Percentiles rank a stretch among this genome's conserved stretches.
These are phyloP conservation scores for Psilocybe mexicana DNA, from an alignment of 1,284 basidiomycete species.

Conservation along the genomic window DNA sequence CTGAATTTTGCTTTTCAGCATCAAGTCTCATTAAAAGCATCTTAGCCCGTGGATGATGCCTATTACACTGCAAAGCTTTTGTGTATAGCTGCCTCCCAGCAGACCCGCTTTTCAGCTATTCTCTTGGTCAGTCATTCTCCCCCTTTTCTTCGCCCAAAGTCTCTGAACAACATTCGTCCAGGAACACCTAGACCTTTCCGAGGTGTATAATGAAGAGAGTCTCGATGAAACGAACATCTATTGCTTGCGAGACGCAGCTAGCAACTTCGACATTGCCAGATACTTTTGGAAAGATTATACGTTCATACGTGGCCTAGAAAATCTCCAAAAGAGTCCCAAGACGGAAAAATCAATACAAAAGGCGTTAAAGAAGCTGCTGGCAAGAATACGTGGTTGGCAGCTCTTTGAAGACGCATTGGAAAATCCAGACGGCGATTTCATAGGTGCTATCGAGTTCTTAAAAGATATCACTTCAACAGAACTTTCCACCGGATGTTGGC, in stretches of 20 bases:
- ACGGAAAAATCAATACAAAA: slow-evolving; percentile 42
- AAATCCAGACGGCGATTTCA: slow-evolving; percentile 53
- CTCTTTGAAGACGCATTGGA: slow-evolving; percentile 59
- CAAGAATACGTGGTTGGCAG: slow-evolving; percentile 60
- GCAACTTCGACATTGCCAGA: slow-evolving; percentile 63
- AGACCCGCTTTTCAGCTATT: slow-evolving; percentile 51
- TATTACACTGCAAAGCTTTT: slow-evolving; percentile 61
- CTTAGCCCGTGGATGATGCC: slow-evolving; percentile 53
- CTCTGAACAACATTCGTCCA: slow-evolving; percentile 25
- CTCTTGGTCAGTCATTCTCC: slow-evolving; percentile 35
- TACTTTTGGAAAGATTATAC: slow-evolving; percentile 37
- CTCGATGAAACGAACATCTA: slow-evolving; percentile 57
- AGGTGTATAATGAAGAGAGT: slow-evolving; percentile 52
- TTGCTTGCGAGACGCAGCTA: slow-evolving; percentile 58
- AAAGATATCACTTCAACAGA: slow-evolving; percentile 64
- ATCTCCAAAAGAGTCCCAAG: slow-evolving; percentile 41
- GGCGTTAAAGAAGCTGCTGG: slow-evolving; percentile 45
- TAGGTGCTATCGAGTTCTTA: slow-evolving; percentile 46
- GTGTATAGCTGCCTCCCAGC: slow-evolving; percentile 62
- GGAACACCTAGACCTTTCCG: slow-evolving; percentile 54
- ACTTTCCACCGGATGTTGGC: slow-evolving; percentile 67
- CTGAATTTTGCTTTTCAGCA: slow-evolving; percentile 1
- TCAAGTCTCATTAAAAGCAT: background rate
- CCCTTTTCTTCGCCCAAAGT: background rate
- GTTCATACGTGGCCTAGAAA: slow-evolving; percentile 44